Conservation (phyloP, 1,284 basidiomycete species). For the Irpex sp. region DNA sequence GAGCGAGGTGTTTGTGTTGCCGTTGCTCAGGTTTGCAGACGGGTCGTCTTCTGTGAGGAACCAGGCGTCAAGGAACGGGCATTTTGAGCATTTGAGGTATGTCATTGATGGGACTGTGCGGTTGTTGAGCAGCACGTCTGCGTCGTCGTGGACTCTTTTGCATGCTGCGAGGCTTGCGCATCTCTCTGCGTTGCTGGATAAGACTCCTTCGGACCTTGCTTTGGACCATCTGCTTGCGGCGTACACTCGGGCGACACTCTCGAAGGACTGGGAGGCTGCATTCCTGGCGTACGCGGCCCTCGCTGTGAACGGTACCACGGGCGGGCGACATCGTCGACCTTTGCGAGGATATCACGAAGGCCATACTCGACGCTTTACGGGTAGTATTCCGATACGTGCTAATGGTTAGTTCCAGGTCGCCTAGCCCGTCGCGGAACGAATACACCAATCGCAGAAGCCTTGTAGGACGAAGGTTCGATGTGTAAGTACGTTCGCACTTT, state of each 20-base stretch:
- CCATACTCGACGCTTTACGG: too few relatives aligned
- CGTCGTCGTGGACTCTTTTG: background rate
- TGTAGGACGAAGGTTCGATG: too few relatives aligned
- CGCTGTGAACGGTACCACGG: too few relatives aligned
- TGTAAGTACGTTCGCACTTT: too few relatives aligned
- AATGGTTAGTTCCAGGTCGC: too few relatives aligned
- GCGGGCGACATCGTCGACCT: too few relatives aligned
- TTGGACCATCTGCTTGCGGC: background rate
- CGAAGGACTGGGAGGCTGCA: background rate
- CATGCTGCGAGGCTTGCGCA: background rate
- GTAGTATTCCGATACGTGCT: too few relatives aligned
- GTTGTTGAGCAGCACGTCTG: background rate
- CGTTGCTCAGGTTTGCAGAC: background rate
- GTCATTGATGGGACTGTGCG: background rate
- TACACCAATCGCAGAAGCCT: too few relatives aligned
- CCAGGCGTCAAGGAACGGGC: background rate
- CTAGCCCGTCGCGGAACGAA: too few relatives aligned
- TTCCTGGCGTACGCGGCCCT: background rate
- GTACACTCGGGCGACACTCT: background rate
- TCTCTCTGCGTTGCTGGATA: background rate
- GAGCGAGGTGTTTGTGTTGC: background rate
- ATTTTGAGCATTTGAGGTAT: background rate
- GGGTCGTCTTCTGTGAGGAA: background rate
- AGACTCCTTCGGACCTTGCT: background rate
- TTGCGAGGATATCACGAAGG: too few relatives aligned